Conservation (phyloP, 2,329 filamentous ascomycete genomes). For the Colletotrichum magnum region DNA sequence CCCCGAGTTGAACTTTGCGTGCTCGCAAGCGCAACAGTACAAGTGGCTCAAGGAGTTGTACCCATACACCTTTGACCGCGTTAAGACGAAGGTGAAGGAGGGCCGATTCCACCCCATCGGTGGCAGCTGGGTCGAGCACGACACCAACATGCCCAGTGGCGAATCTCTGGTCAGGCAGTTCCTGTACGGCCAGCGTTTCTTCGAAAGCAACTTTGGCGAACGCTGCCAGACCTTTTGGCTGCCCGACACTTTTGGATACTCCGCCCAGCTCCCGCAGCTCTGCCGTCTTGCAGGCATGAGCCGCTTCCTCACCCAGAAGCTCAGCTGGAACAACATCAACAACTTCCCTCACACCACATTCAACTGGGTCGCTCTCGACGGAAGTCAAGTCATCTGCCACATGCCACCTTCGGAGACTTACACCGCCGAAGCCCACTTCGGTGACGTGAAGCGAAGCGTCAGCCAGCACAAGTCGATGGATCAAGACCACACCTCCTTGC, state of each 20-base stretch:
- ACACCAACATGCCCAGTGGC: constrained; percentile 96
- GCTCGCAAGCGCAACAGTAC: constrained; percentile 96
- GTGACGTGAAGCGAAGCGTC: constrained; percentile 91
- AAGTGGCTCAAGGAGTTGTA: constrained; percentile 96
- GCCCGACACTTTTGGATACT: constrained; percentile 98
- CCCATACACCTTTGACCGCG: constrained; percentile 88
- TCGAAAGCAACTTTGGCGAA: constrained; percentile 91
- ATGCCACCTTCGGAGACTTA: constrained; percentile 98
- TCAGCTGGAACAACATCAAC: constrained; percentile 99
- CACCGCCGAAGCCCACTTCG: constrained; percentile 93
- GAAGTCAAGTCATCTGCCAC: constrained; percentile 96
- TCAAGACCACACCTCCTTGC: constrained; percentile 88
- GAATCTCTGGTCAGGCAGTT: constrained; percentile 96
- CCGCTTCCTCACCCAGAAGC: constrained; percentile 96
- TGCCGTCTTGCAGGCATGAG: constrained; percentile 96
- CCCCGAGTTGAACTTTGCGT: constrained; percentile 91
- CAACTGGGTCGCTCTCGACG: constrained; percentile 97
- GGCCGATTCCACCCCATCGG: constrained; percentile 95
- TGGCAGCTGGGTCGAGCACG: constrained; percentile 98
- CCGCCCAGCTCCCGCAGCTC: constrained; percentile 91
- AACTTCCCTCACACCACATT: constrained; percentile 99
- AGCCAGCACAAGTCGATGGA: constrained; percentile 96
- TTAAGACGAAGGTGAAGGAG: constrained; percentile 91
- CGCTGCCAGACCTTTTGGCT: constrained; percentile 96
- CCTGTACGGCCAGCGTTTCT: constrained; percentile 94